phyloP scores from a whole-genome alignment of 1,139 yeast genomes.

The Saccharomyces hybrid region DNA sequence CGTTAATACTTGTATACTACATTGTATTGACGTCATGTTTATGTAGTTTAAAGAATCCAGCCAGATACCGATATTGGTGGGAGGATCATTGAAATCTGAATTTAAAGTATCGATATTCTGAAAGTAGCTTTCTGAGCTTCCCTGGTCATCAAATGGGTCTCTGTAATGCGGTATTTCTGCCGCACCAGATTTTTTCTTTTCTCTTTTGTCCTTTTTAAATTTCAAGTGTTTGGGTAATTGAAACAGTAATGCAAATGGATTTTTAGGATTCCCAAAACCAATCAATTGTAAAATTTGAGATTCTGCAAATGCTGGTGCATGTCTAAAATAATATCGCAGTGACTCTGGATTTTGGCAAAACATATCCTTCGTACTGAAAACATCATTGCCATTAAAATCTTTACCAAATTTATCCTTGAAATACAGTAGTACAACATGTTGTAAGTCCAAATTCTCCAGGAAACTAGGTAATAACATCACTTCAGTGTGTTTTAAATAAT shows the following conservation, averaged over 20 bases:
- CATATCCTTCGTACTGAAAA: constrained; percentile 42
- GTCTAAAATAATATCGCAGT: constrained; percentile 66
- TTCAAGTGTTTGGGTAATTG: constrained; percentile 62
- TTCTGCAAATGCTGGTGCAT: constrained; percentile 65
- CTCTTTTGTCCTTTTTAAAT: constrained; percentile 65
- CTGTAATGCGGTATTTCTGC: neutral
- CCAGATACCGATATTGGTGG: constrained; percentile 43
- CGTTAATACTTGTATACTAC: constrained; percentile 56
- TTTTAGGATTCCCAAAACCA: constrained; percentile 68
- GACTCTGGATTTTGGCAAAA: constrained; percentile 45
- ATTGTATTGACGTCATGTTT: constrained; percentile 58
- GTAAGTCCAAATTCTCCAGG: constrained; percentile 42
- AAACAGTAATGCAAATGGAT: constrained; percentile 68
- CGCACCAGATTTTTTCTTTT: constrained; percentile 43
- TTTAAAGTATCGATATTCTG: constrained; percentile 22
- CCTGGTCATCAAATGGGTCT: constrained; percentile 31
- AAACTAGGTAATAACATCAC: constrained; percentile 38
- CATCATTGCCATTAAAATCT: constrained; percentile 18
- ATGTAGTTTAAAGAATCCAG: constrained; percentile 46
- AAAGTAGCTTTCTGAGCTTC: constrained; percentile 35
- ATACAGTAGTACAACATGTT: constrained; percentile 39
- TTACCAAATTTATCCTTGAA: constrained; percentile 4
- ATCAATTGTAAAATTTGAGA: constrained; percentile 65
- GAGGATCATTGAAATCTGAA: constrained; percentile 14
- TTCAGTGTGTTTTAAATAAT: constrained; percentile 32